phyloP scores from a whole-genome alignment of 2,329 filamentous ascomycete genomes.

The Lachnellula arida region DNA sequence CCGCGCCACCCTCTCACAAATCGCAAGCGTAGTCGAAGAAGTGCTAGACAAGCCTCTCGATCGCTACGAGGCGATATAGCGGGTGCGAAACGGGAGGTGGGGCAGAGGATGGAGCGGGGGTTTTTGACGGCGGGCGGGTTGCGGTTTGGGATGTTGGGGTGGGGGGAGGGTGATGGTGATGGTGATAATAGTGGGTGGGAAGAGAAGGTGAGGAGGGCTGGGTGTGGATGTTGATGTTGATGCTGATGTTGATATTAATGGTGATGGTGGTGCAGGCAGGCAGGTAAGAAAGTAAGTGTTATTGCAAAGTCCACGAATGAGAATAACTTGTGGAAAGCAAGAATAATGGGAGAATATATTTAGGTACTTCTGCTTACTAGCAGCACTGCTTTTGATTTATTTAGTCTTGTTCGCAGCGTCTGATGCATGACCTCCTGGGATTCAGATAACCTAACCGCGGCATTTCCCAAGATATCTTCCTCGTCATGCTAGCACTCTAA shows the following conservation, averaged over 20 bases:
- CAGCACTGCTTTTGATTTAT: too few species aligned
- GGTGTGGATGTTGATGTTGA: conserved; percentile 11
- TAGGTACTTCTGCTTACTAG: too few species aligned
- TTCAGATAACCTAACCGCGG: too few species aligned
- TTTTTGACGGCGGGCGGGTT: conserved; percentile 17
- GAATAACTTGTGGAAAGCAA: too few species aligned
- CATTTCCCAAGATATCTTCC: too few species aligned
- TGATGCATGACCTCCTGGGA: too few species aligned
- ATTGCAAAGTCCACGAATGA: too few species aligned
- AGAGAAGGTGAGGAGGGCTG: background rate
- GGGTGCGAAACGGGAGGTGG: conserved; percentile 12
- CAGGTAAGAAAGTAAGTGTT: background rate
- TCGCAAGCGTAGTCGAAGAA: conserved; percentile 8
- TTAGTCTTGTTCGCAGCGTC: too few species aligned
- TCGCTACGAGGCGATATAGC: conserved; percentile 14
- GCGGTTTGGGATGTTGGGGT: conserved; percentile 15
- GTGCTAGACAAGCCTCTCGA: conserved; percentile 8
- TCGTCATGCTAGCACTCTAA: too few species aligned
- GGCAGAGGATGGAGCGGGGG: conserved; percentile 15
- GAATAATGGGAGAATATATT: too few species aligned
- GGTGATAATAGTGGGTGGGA: background rate
- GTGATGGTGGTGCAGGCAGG: too few species aligned
- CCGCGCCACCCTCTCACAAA: conserved; percentile 1
- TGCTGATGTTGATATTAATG: too few species aligned
- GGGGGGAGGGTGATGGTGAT: conserved; percentile 6